Base-by-base conservation (phyloP, 768 basidiomycete genomes). In the Trametes coccinea region DNA sequence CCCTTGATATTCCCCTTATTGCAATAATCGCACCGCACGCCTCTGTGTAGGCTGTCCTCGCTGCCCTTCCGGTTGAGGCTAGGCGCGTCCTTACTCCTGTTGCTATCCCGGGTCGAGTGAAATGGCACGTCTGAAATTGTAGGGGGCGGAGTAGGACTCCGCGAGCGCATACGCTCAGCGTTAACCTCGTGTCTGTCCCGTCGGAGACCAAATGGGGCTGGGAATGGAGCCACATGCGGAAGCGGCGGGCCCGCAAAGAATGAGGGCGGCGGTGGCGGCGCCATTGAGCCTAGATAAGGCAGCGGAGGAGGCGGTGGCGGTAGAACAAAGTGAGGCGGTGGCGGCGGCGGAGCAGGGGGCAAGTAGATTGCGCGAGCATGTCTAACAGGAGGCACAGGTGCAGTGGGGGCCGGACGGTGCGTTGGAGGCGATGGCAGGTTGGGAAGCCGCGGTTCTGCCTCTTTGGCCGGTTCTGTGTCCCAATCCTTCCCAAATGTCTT, bases 401-500 rank as follows among this genome's bases (percentile, higher is more conserved):
- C 22, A 8, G 55, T 31, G 17, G 37, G 50, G 0, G 45, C n/a
- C 5, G 57, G 60, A 11, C 41, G 53, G 45, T 61, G 58, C 3
- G 54, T 56, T 11, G 57, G 58, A 10, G 62, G 58, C 1, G 58
- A 55, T 5, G 53, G 58, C 4, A 58, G 39, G 44, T 51, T 30
- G 0, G 60, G 48, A 16, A 59, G 49, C 7, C 34, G 61, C 33
- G 55, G 31, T 10, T 51, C 55, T n/a, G 49, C 45, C 27, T 34
- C 11, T 0, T 44, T 29, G n/a, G n/a, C 29, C 13, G 27, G 41
- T 22, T 51, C 37, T n/a, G 47, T 41, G 41, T 59, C 54, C 66
- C 64, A 69, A 17, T 61, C 65, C 27, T 60, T 43, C 30, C 66
- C 69, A 47, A 70, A 70, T 1, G 66, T 47, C 53, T 53, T 59